These are phyloP conservation scores for Claviceps cyperi DNA, from an alignment of 2,329 filamentous ascomycete species.

Conservation along the genomic window DNA sequence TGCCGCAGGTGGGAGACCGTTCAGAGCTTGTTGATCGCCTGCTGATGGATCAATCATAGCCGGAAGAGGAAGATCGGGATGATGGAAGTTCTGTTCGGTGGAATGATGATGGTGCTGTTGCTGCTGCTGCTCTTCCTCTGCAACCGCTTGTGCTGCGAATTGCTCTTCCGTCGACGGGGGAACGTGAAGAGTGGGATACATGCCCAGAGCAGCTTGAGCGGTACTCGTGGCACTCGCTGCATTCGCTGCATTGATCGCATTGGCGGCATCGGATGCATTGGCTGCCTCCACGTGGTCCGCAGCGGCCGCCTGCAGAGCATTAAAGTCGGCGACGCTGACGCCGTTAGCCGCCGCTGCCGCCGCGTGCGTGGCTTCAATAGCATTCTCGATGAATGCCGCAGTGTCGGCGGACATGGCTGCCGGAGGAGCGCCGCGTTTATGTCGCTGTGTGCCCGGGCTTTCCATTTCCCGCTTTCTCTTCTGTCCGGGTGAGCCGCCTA, in stretches of 20 bases:
- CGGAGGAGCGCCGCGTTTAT: constrained; percentile 33
- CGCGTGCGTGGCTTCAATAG: constrained; percentile 29
- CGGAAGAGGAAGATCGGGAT: constrained; percentile 17
- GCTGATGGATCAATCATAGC: constrained; percentile 14
- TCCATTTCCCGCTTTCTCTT: constrained; percentile 42
- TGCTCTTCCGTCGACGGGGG: constrained; percentile 44
- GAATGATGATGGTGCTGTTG: neutral
- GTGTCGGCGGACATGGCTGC: constrained; percentile 31
- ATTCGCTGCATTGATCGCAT: constrained; percentile 27
- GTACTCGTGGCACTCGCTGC: constrained; percentile 42
- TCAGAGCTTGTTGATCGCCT: constrained; percentile 18
- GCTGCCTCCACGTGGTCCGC: constrained; percentile 21
- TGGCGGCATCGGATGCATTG: constrained; percentile 21
- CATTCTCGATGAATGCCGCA: constrained; percentile 39
- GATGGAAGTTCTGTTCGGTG: constrained; percentile 19
- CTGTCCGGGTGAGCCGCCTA: constrained; percentile 29
- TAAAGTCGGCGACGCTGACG: constrained; percentile 39
- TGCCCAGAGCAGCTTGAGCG: constrained; percentile 42
- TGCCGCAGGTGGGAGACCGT: constrained; percentile 23
- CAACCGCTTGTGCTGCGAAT: constrained; percentile 37
- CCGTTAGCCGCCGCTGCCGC: constrained; percentile 24
- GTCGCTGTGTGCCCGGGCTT: constrained; percentile 34
- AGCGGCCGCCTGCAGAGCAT: constrained; percentile 37
- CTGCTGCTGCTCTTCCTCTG: constrained; percentile 11
- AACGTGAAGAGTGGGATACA: constrained; percentile 46